These are phyloP conservation scores for Poteriospumella lacustris DNA, from an alignment of 108 stramenopile genomes.

Conservation along the genomic window DNA sequence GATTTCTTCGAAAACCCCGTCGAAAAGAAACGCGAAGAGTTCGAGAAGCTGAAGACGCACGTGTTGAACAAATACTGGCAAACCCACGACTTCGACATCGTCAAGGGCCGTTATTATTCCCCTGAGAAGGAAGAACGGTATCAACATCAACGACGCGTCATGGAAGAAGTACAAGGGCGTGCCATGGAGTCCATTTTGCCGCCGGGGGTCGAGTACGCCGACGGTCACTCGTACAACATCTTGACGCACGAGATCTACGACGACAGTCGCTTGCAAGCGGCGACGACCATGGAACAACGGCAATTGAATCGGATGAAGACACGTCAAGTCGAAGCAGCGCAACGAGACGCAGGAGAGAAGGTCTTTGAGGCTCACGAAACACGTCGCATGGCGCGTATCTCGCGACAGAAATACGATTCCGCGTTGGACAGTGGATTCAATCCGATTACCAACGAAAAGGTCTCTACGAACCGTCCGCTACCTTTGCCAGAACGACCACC, in stretches of 20 bases:
- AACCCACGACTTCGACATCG: neutral
- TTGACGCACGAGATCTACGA: neutral
- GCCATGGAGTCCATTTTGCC: neutral
- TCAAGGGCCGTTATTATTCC: slow-evolving; percentile 1
- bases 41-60: neutral
- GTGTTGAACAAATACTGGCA: slow-evolving; percentile 5
- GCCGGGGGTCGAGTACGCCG: neutral
- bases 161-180: neutral
- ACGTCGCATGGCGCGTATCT: neutral
- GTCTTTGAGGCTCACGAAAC: neutral
- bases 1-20: neutral
- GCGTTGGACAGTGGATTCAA: neutral
- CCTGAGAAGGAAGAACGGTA: neutral
- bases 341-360: neutral
- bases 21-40: neutral
- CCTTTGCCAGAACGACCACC: neutral
- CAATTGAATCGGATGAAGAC: neutral
- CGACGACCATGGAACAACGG: slow-evolving; percentile 1
- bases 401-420: neutral
- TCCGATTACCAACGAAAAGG: neutral
- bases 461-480: neutral
- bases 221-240: slow-evolving; percentile 10
- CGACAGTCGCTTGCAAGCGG: neutral
- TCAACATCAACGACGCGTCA: neutral
- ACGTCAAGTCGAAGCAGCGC: neutral